phyloP scores from a whole-genome alignment of 2,329 filamentous ascomycete species.

The Exophiala mesophila region DNA sequence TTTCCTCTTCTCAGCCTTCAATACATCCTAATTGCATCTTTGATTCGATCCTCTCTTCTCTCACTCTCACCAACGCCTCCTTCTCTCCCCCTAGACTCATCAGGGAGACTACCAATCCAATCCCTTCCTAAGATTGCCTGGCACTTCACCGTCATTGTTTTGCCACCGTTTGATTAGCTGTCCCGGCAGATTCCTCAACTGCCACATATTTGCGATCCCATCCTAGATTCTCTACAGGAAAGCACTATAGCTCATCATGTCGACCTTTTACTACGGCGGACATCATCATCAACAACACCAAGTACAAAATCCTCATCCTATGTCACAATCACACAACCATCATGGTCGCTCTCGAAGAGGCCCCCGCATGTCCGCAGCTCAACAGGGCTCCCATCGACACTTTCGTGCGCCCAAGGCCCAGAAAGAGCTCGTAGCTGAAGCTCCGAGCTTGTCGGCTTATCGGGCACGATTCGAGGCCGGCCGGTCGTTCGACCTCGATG shows the following conservation, averaged over 20 bases:
- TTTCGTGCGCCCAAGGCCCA: conserved; percentile 79
- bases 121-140: background rate
- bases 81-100: conserved; percentile 4
- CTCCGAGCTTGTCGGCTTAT: conserved; percentile 70
- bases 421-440: conserved; percentile 74
- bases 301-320: conserved; percentile 48
- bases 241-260: conserved; percentile 37
- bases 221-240: no score
- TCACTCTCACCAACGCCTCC: conserved; percentile 1
- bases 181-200: no score
- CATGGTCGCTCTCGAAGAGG: conserved; percentile 78
- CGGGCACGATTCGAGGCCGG: conserved; percentile 85
- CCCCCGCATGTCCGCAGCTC: conserved; percentile 71
- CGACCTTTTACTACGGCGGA: conserved; percentile 42
- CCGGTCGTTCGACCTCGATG: conserved; percentile 89
- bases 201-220: no score
- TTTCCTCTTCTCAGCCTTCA: conserved; percentile 5
- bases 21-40: conserved; percentile 11
- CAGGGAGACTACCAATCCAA: conserved; percentile 17
- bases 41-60: conserved; percentile 4
- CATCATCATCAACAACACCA: conserved; percentile 42
- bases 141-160: conserved; percentile 15
- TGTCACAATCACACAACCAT: conserved; percentile 37
- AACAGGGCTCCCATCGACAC: conserved; percentile 83
- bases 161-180: conserved; percentile 23